Base-by-base conservation (phyloP, 2,329 filamentous ascomycete genomes). In the Penicillium sp. region DNA sequence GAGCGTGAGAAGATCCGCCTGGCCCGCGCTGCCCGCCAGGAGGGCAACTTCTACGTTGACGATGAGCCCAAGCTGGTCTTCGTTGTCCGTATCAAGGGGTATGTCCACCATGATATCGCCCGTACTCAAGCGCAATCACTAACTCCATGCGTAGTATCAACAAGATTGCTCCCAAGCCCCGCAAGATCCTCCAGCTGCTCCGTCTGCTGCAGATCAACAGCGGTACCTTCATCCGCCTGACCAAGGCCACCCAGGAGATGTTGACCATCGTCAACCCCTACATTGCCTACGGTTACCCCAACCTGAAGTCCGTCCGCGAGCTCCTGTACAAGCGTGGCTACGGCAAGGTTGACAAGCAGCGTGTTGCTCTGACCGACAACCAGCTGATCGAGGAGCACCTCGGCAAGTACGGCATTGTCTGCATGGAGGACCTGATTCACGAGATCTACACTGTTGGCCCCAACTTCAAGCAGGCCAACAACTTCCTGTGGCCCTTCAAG, bases 401-500 rank as follows among this genome's bases (percentile, higher is more conserved):
- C 60, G 91, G 90, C 77, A 88, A 96, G 81, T 95, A 89, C 78
- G 93, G 90, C 73, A 96, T 98, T 67, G 88, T 98, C 79, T 98
- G 93, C 71, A 88, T 97, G 73, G 93, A 98, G 79, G 93, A 98
- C 77, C 78, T 98, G 60, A 90, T 98, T 74, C 93, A 98, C 81
- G 93, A 98, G 81, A 95, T 94, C 78, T 91, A 83, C 82, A 94
- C 90, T 45, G 93, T 97, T 58, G 91, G 93, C 70, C 91, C 91
- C 79, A 97, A 97, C 84, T 94, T 93, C 86, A 97, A 96, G 85
- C 90, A 96, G 79, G 89, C 87, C 65, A 82, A 84, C 78, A 98
- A 97, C 86, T 97, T 97, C 84, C 78, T 97, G 60, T 98, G 93
- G 93, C 93, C 93, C 69, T 98, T 98, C 84, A 97, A 98, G 86